These are phyloP conservation scores for Penicillium samsonianum DNA, from an alignment of 495 filamentous ascomycete genomes.

Conservation along the genomic window DNA sequence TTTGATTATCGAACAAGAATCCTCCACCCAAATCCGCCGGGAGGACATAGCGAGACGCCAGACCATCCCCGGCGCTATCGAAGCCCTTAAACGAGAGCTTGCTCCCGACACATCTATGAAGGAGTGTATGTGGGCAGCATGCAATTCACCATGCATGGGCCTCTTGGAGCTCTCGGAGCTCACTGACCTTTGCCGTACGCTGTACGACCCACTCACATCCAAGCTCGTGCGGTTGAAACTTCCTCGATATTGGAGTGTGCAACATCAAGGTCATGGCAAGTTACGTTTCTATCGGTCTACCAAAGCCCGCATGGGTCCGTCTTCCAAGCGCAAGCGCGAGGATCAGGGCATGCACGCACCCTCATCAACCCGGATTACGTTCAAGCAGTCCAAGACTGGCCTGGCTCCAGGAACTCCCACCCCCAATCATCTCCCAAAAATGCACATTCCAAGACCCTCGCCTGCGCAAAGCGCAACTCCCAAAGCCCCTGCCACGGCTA, in stretches of 20 bases:
- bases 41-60: slow-evolving; percentile 70
- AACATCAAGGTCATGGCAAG: slow-evolving; percentile 57
- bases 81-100: slow-evolving; percentile 72
- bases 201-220: slow-evolving; percentile 68
- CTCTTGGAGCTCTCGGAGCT: slow-evolving; percentile 75
- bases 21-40: slow-evolving; percentile 65
- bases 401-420: slow-evolving; percentile 26
- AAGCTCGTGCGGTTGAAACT: slow-evolving; percentile 64
- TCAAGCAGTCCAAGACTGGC: slow-evolving; percentile 45
- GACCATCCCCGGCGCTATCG: slow-evolving; percentile 73
- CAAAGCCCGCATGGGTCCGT: slow-evolving; percentile 33
- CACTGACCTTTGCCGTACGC: slow-evolving; percentile 69
- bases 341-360: slow-evolving; percentile 42
- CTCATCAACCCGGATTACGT: slow-evolving; percentile 45
- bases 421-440: slow-evolving; percentile 32
- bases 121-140: slow-evolving; percentile 74
- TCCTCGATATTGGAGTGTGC: slow-evolving; percentile 70
- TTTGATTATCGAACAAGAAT: slow-evolving; percentile 81
- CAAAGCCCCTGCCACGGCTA: slow-evolving; percentile 27
- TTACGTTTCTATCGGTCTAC: slow-evolving; percentile 43
- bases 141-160: slow-evolving; percentile 65
- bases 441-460: slow-evolving; percentile 41
- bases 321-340: slow-evolving; percentile 48
- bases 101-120: slow-evolving; percentile 61
- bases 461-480: slow-evolving; percentile 21